These are phyloP conservation scores for Fragaria vesca DNA, from an alignment of 306 rosid genomes.

Conservation along the genomic window DNA sequence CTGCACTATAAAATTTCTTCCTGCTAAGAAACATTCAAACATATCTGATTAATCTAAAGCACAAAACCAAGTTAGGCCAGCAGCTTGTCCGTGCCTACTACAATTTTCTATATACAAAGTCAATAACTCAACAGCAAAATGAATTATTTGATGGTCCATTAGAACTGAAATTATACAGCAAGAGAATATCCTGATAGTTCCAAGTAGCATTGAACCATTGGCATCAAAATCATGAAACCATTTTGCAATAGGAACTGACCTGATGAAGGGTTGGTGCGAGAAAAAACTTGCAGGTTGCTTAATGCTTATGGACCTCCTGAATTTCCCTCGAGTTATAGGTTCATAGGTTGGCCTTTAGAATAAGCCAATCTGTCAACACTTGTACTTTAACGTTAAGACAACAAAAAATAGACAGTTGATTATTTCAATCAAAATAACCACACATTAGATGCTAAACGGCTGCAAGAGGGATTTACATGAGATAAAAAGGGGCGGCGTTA, in stretches of 20 bases:
- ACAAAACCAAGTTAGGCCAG: constrained; percentile 29
- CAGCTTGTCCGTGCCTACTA: constrained; percentile 21
- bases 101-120: constrained; percentile 27
- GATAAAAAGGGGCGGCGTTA: neutral
- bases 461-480: neutral
- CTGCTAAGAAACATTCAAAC: constrained; percentile 20
- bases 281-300: neutral
- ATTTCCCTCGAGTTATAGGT: neutral
- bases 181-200: constrained; percentile 21
- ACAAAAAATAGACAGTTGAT: neutral
- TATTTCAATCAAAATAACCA: no score
- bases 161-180: constrained; percentile 13
- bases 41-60: constrained; percentile 16
- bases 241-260: neutral
- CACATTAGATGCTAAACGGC: neutral
- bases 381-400: neutral
- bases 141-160: constrained; percentile 28
- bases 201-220: neutral
- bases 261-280: neutral
- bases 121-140: constrained; percentile 27
- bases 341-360: constrained; percentile 18
- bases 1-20: constrained; percentile 9
- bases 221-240: constrained; percentile 6
- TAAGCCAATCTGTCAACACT: neutral
- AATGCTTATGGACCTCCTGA: neutral